Base-by-base conservation (phyloP, 768 basidiomycete genomes). In the Pulveroboletus frians region DNA sequence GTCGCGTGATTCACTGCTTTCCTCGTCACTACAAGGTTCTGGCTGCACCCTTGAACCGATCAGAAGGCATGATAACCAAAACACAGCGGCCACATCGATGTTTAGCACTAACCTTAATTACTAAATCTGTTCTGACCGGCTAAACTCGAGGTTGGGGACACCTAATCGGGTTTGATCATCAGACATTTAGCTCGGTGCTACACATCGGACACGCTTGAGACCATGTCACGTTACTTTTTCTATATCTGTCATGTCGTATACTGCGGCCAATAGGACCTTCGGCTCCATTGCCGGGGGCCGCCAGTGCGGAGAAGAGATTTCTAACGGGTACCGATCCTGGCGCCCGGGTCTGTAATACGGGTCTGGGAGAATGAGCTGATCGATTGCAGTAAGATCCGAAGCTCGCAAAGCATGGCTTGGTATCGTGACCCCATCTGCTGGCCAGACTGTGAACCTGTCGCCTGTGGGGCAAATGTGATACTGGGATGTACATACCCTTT, bases 321-420 rank as follows among this genome's bases (percentile, higher is more conserved):
- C 20, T 7, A 21, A 46, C 36, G 38, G 31, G 36, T 20, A 35
- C 44, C 26, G 34, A 43, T 35, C 50, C 37, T 39, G 31, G 31
- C 34, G 36, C 26, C 40, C 43, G 23, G 5, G 29, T 23, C 40
- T 36, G 21, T 50, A 35, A 39, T 37, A 18, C 30, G 29, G 13
- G 34, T 45, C 38, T 51, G 39, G 32, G 39, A 39, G 51, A 37
- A 34, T 26, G 43, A 9, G 30, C 27, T 29, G 34, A 47, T 44
- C 37, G 15, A 39, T 39, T 21, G 9, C 27, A 39, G 35, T n/a
- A 37, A 23, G 34, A 49, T 39, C 41, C 48, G 57, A 27, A 45
- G 36, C 42, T 41, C 35, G 40, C 34, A n/a, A 10, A 39, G 30
- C 21, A 26, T 42, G 39, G 37, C 30, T 17, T 39, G 41, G 26